Base-by-base conservation (phyloP, 2,329 filamentous ascomycete species). In the Alternaria consortialis region DNA sequence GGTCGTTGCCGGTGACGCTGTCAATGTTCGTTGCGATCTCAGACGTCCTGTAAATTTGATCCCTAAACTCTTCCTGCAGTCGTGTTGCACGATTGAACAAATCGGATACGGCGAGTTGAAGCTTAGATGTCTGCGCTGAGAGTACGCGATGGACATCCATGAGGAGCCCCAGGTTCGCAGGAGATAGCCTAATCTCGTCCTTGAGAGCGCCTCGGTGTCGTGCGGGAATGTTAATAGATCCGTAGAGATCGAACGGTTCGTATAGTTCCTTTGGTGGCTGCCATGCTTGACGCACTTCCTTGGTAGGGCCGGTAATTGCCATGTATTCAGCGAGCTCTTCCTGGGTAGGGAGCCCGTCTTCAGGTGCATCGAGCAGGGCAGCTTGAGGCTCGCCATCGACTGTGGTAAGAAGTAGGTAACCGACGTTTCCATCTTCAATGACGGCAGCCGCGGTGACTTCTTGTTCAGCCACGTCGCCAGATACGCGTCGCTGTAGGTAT, bases 91-190 rank as follows among this genome's bases (percentile, higher is more conserved):
- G 85, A 27, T 88, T 84, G 79, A 93, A 94, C 6, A 94, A 82
- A 69, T 93, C 90, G 1, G 90, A 87, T 1, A 90, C 91, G 1
- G 90, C 91, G 43, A 86, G 81, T 15, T 90, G 90, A 11, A 94
- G 83, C 11, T 83, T 84, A 67, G 90, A 84, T 0, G 90, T 92
- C 76, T 94, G 90, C 9, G 86, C 84, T 63, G 88, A 88, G 6
- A 94, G 82, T 5, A 91, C 82, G 72, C 90, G 88, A 75, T 94
- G 91, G 0, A 88, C 88, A 60, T 91, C 88, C 29, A 90, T 91
- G 66, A 94, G 86, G 37, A 92, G 83, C 65, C 89, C 86, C 17
- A 94, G 83, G 2, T 90, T 91, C 23, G 90, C 86, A 12, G 90
- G 87, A 23, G 89, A 91, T 23, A 93, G 84, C 60, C 87, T 85